Base-by-base conservation (phyloP, 352 stramenopile species). In the Blastocystis sp. region DNA sequence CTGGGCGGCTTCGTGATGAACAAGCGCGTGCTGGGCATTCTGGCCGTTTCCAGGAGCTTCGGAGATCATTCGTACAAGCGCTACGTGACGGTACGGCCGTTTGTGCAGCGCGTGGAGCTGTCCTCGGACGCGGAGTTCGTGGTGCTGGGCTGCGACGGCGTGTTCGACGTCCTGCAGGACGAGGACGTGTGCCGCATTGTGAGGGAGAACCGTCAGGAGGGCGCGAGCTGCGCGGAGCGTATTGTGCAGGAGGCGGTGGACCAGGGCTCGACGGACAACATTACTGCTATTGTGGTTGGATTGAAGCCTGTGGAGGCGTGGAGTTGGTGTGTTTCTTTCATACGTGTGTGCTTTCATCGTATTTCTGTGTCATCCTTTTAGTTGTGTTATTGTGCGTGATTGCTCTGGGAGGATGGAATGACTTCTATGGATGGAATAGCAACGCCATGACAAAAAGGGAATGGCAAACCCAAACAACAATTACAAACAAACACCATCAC, bases 21-120 rank as follows among this genome's bases (percentile, higher is more conserved):
- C 7, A 40, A 79, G 38, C 78, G 78, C 38, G 78, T 88, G 17
- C 48, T 76, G 11, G 78, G 78, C 23, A 76, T 88, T 48, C 65
- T 88, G 5, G 78, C 78, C 0, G 28, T 88, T 59, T 79, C 78
- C 38, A 60, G 78, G 10, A 88, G 78, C 78, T 88, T 88, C 78
- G 78, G 78, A 7, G 78, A 88, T 38, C 78, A 88, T 76, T 78
- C 60, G 9, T 88, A 56, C 34, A 88, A 88, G 78, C 64, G 60
- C 21, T 88, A 77, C 66, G 48, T 88, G 14, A 79, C 78, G 40
- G 78, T 56, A 19, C 56, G 34, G 7, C 78, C 78, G 1, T 77
- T 78, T 28, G 38, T 88, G 7, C 21, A 34, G 59, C 4, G 21
- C 19, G 41, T 41, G n/a, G 78, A 88, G 48, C 19, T 88, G 48